Evolutionary conservation across 1,284 basidiomycete genomes (phyloP), one percentile per base, ranked within the genome.

Genomic region (Naganishia sp.): DNA sequence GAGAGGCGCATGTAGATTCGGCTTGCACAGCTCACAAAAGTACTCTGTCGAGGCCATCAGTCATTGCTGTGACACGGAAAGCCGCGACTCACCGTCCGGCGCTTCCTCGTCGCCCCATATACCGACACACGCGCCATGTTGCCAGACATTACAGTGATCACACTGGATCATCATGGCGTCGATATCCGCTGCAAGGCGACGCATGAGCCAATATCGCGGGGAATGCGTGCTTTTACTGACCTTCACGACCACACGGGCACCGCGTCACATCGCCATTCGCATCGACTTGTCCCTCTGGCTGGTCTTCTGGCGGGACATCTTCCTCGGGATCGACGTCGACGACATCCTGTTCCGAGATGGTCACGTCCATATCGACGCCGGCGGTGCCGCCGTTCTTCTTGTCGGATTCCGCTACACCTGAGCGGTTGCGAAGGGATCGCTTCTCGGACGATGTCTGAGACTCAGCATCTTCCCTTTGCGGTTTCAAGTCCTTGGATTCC

Each of bases 121-220:
- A 56, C 95, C 95, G 87, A 99, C 94, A 81, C 95, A 99, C 39
- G 89, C 85, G 21, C 94, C 94, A 79, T 99, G 95, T 80, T 99
- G 95, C 95, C 95, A 99, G 69, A 92, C 92, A 75, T 92, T 90
- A 83, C 95, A 99, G 63, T 85, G 88, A 81, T 99, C 95, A 81
- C 95, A 99, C 79, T 94, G 90, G 60, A 97, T 93, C 93, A 98
- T 97, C 71, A 88, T 86, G 73, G 88, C 87, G 74, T 90, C 90
- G 75, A 90, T 89, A 79, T 85, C 84, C 31, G 45, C 23, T 46
- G 31, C 2, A 16, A 7, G 36, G 16, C n/a, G 52, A 33, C n/a
- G 25, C n/a, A 31, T 31, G 6, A 49, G 49, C 45, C 39, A 28
- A 36, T 23, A 46, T 28, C 31, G 54, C 0, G 23, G 18, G 39